Evolutionary conservation across 805 yeast genomes (phyloP), one percentile per base, ranked within the genome.

Genomic region (Starmerella roubikii): DNA sequence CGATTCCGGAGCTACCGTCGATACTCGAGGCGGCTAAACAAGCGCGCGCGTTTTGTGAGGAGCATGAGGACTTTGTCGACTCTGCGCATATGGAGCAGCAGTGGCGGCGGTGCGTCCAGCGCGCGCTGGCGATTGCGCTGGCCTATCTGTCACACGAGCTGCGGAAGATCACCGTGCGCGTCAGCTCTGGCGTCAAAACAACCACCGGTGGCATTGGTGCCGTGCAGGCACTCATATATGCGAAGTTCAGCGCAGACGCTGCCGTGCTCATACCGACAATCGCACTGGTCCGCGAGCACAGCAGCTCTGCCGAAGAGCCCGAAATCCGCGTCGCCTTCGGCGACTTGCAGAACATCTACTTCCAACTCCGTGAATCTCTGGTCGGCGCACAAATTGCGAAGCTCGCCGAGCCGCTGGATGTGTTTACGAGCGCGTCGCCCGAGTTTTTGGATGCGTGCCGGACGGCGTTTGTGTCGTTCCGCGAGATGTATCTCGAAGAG

Each of bases 81-180:
- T 63, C 72, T 10, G 88, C 76, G 21, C 53, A 72, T 2, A 84
- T 81, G 54, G 69, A 68, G 34, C 72, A 75, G 46, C 69, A 86
- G 42, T 83, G 82, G 60, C 72, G 80, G 45, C 93, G 82, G 50
- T 82, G 94, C 52, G 66, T 84, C 68, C 75, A 86, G 1, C 68
- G 94, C 42, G 77, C 93, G 1, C 65, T 84, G 34, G 74, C 91
- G 0, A 62, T 88, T 42, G 71, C 84, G 13, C 69, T 78, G 46
- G 81, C 77, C 51, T 83, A 76, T 53, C 58, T 81, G 39, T 54
- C 51, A 28, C 62, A 57, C 40, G 45, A 52, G 24, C 47, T 72
- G 40, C 64, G 65, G 13, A 37, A 39, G 7, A 24, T 42, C 4
- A 28, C 43, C 15, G 17, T 28, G n/a, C 25, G 39, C 6, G 36